phyloP scores from a whole-genome alignment of 2,329 filamentous ascomycete genomes.

The Hymenoscyphus repandus region DNA sequence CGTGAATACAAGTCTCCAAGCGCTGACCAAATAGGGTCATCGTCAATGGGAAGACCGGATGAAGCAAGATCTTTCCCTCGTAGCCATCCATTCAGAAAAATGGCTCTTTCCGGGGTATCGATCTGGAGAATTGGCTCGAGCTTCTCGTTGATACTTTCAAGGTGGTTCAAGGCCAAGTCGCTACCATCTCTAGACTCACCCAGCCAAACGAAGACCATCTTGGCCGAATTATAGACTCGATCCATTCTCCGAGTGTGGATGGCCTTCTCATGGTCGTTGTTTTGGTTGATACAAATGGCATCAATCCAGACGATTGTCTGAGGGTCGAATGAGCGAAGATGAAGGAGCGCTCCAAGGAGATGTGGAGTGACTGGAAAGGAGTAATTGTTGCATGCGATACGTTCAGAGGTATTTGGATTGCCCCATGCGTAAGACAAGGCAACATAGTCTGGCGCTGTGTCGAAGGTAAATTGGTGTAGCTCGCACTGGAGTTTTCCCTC shows the following conservation, averaged over 20 bases:
- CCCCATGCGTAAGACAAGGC: conserved; percentile 7
- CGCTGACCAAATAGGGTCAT: not conserved
- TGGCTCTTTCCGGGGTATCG: not conserved
- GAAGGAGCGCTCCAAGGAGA: not conserved
- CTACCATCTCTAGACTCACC: conserved; percentile 3
- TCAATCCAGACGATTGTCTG: not conserved
- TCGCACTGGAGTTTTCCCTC: not conserved
- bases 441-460: not conserved
- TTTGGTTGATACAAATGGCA: not conserved
- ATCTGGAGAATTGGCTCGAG: not conserved
- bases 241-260: conserved; percentile 18
- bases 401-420: not conserved
- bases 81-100: not conserved
- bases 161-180: conserved; percentile 2
- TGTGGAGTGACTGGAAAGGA: not conserved
- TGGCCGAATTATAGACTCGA: not conserved
- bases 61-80: not conserved
- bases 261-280: conserved; percentile 19
- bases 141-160: not conserved
- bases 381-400: not conserved
- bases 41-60: not conserved
- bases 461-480: not conserved
- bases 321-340: not conserved
- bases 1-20: not conserved
- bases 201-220: conserved; percentile 5